phyloP scores from a whole-genome alignment of 2,329 filamentous ascomycete species.

The Epichloe elymi region DNA sequence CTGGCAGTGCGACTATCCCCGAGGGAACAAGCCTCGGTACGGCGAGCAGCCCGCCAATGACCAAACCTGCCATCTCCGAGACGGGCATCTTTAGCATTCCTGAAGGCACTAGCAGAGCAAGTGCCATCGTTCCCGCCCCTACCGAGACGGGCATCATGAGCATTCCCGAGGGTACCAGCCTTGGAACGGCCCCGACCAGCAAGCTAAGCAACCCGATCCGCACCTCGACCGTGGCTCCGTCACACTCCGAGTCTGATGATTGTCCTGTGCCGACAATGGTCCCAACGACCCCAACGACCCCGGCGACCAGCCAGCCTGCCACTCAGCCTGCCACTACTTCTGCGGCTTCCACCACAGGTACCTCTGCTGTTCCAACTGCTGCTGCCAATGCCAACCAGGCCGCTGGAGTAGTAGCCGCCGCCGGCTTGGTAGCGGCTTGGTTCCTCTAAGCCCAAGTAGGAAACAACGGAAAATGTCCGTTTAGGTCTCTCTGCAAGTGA shows the following conservation, averaged over 20 bases:
- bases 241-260: not conserved
- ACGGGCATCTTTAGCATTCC: slow-evolving; percentile 8
- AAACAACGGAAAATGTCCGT: not conserved
- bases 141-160: slow-evolving; percentile 6
- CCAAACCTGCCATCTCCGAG: not conserved
- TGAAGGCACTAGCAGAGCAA: not conserved
- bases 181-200: slow-evolving; percentile 44
- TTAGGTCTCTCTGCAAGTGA: too few relatives aligned
- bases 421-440: slow-evolving; percentile 26
- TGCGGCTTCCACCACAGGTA: not conserved
- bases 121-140: not conserved
- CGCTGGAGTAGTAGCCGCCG: slow-evolving; percentile 22
- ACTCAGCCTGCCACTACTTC: slow-evolving; percentile 4
- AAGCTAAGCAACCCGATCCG: slow-evolving; percentile 1
- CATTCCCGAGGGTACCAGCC: slow-evolving; percentile 32
- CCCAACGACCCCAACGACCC: slow-evolving; percentile 4
- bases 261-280: not conserved
- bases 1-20: not conserved
- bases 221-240: slow-evolving; percentile 1
- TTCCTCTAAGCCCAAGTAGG: slow-evolving; percentile 22
- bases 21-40: not conserved
- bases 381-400: slow-evolving; percentile 18
- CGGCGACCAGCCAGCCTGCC: slow-evolving; percentile 4
- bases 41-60: not conserved
- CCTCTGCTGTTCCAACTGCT: slow-evolving; percentile 12